These are phyloP conservation scores for Globisporangium mamillatum DNA, from an alignment of 352 stramenopile species.

Conservation along the genomic window DNA sequence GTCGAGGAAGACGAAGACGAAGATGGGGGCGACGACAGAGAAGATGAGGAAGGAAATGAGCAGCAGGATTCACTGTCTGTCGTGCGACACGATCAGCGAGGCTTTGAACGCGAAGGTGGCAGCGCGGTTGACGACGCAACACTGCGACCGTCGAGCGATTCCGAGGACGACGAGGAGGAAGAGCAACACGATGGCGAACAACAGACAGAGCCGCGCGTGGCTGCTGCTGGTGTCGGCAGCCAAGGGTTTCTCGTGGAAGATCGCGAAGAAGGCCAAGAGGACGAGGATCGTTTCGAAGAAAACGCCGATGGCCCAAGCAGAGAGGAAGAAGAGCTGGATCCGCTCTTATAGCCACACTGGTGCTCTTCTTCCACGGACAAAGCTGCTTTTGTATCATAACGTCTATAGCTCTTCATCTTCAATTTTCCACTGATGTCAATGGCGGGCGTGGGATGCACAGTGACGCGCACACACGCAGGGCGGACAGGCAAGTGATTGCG, in stretches of 20 bases:
- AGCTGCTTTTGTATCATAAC: neutral
- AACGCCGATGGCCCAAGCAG: neutral
- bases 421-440: neutral
- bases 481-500: neutral
- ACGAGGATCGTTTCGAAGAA: neutral
- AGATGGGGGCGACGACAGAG: neutral
- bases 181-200: neutral
- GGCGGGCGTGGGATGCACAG: neutral
- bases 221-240: neutral
- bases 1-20: constrained; percentile 13
- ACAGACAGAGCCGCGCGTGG: neutral
- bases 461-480: neutral
- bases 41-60: constrained; percentile 8
- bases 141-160: neutral
- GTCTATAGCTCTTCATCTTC: neutral
- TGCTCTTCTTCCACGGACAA: neutral
- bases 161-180: neutral
- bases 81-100: neutral
- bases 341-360: neutral
- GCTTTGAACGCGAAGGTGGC: neutral
- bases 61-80: constrained; percentile 4
- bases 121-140: neutral
- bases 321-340: constrained; percentile 5
- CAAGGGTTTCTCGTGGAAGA: neutral
- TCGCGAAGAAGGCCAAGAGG: neutral